Base-by-base conservation (phyloP, 2,329 filamentous ascomycete species). In the Colletotrichum echinochloae region DNA sequence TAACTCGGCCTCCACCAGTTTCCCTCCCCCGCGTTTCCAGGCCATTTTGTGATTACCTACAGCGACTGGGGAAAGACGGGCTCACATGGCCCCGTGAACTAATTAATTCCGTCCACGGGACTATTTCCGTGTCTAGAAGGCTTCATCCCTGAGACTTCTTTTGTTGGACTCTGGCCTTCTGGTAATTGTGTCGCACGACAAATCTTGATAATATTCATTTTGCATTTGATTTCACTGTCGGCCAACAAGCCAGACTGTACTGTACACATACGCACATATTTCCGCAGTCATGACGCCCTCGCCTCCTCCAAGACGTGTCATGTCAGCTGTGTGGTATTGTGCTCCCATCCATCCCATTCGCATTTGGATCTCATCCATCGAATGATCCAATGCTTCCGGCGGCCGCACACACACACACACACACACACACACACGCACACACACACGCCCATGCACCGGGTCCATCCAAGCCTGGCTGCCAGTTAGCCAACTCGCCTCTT, bases 31-130 rank as follows among this genome's bases (percentile, higher is more conserved):
- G 68, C 68, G 68, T 66, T 59, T 37, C 63, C 56, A 66, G 49
- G 49, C 56, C 56, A 57, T 66, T 66, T 69, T 39, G 59, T 5
- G 62, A 66, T 66, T 70, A 63, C 30, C 18, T 39, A 48, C 28
- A 46, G 37, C 60, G 44, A 49, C 41, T 52, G 66, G 66, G 60
- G 66, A 54, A 51, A 23, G 35, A 6, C 12, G 18, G 20, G 20
- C 51, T 70, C 67, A 70, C 57, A 62, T 70, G 51, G 56, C 44
- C 41, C 56, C 9, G 18, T 7, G 12, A 12, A n/a, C n/a, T n/a
- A n/a, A n/a, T n/a, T n/a, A n/a, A 63, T 67, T 70, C 64, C 64
- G 64, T 54, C 67, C 67, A 67, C 64, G 67, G 67, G 37, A 63
- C 52, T 63, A 28, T 59, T 63, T 63, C 68, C 64, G 52, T 30